These are phyloP conservation scores for Saccharomycopsis malanga DNA, from an alignment of 805 yeast genomes.

Conservation along the genomic window DNA sequence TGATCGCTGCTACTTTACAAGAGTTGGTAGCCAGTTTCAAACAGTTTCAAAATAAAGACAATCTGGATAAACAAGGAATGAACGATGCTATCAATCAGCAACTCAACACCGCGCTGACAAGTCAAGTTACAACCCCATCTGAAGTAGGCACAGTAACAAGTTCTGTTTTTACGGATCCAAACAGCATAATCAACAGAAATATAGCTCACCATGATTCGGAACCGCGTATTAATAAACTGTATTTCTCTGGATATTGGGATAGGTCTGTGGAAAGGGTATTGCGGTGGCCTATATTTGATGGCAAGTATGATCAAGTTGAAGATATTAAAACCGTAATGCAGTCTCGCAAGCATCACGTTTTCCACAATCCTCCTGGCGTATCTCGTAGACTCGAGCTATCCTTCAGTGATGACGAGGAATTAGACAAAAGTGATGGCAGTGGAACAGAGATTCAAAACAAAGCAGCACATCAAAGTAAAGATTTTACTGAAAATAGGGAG, in stretches of 20 bases:
- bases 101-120: neutral
- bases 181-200: neutral
- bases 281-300: conserved; percentile 21
- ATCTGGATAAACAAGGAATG: too few relatives aligned
- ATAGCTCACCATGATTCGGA: neutral
- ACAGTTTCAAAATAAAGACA: neutral
- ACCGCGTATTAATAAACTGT: neutral
- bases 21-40: neutral
- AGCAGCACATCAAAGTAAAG: neutral
- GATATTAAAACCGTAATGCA: conserved; percentile 7
- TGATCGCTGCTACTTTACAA: neutral
- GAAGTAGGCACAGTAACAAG: neutral
- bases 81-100: too few relatives aligned
- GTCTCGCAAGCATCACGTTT: neutral
- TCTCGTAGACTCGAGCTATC: neutral
- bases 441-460: too few relatives aligned
- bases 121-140: neutral
- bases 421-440: neutral
- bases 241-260: conserved; percentile 18
- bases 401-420: neutral
- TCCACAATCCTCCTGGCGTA: neutral
- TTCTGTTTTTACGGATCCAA: neutral
- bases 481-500: neutral
- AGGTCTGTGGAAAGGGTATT: conserved; percentile 19
- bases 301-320: conserved; percentile 10